A percentile compares a stretch with the other conserved stretches of the same genome.
Conservation (phyloP, 306 rosid genomes). For the Acacia confusa region DNA sequence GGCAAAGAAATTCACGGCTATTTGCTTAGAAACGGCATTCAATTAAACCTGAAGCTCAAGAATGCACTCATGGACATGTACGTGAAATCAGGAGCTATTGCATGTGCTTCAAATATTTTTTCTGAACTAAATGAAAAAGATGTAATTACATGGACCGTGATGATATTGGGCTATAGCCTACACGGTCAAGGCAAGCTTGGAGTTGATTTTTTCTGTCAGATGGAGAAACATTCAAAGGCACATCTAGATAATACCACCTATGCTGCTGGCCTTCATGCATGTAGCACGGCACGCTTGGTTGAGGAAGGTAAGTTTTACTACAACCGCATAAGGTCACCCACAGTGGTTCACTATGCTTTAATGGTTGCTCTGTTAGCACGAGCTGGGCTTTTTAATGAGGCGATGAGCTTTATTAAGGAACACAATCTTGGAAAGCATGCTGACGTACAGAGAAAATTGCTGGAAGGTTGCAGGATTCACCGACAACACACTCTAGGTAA, state of each 20-base stretch:
- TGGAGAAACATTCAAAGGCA: constrained; percentile 40
- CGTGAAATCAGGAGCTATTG: constrained; percentile 61
- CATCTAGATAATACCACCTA: constrained; percentile 47
- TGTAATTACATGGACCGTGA: constrained; percentile 60
- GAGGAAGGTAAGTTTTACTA: constrained; percentile 59
- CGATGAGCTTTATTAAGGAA: constrained; percentile 40
- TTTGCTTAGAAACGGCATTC: constrained; percentile 49
- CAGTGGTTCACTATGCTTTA: constrained; percentile 35
- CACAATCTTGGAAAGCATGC: constrained; percentile 41
- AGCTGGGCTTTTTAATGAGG: constrained; percentile 50
- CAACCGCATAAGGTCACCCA: constrained; percentile 48
- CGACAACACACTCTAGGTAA: constrained; percentile 41
- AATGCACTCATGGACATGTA: constrained; percentile 76
- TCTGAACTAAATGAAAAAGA: constrained; percentile 46
- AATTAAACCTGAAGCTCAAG: constrained; percentile 47
- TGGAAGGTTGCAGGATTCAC: constrained; percentile 70
- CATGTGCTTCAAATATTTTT: constrained; percentile 53
- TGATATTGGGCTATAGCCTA: constrained; percentile 63
- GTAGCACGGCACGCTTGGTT: constrained; percentile 52
- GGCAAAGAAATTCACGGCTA: constrained; percentile 72
- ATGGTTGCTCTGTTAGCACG: constrained; percentile 63
- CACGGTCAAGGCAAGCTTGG: constrained; percentile 64
- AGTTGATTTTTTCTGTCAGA: constrained; percentile 46
- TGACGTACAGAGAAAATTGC: constrained; percentile 51
- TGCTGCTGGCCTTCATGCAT: constrained; percentile 66